Base-by-base conservation (phyloP, 2,329 filamentous ascomycete species). In the Coniosporium tulheliwenetii region DNA sequence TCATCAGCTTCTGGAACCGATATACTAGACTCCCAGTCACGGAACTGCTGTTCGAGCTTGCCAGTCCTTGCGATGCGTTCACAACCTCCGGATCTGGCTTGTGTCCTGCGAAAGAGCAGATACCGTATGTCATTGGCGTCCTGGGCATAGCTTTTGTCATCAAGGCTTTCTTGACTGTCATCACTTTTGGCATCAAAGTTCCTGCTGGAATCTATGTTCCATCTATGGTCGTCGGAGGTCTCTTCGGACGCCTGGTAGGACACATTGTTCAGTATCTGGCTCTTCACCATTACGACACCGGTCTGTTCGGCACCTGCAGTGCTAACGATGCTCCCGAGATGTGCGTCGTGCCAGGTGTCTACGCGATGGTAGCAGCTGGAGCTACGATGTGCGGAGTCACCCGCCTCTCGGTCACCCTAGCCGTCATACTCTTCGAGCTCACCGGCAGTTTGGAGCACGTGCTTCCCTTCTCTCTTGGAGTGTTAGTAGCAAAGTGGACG, bases 381-480 rank as follows among this genome's bases (percentile, higher is more conserved):
- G 86, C 91, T 1, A 95, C 89, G 30, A 96, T 98, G 91, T 96
- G 89, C 49, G 91, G 91, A 39, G 91, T 96, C 2, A 98, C 91
- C 1, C 75, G 91, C 39, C 64, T 98, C 1, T 94, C 87, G 0
- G 85, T 98, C 15, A 96, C 91, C 0, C 69, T 98, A 8, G 87
- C 86, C 0, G 86, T 96, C 53, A 96, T 98, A 45, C 67, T 96
- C 1, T 96, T 98, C 50, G 91, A 98, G 59, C 69, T 98, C 31
- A 98, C 91, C 0, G 91, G 91, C 41, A 94, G 85, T 56, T 68
- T 96, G 38, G 85, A 96, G 57, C 93, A 96, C 52, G 91, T 98
- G 3, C 66, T 98, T 9, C 91, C 91, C 0, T 96, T 96, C 58
- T 95, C 87, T 0, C 66, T 98, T 8, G 81, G 85, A 0, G 85